A percentile compares a stretch with the other conserved stretches of the same genome.
Evolutionary conservation across 2,329 filamentous ascomycete species (phyloP).

Genomic region (Rhynchosporium graminicola): DNA sequence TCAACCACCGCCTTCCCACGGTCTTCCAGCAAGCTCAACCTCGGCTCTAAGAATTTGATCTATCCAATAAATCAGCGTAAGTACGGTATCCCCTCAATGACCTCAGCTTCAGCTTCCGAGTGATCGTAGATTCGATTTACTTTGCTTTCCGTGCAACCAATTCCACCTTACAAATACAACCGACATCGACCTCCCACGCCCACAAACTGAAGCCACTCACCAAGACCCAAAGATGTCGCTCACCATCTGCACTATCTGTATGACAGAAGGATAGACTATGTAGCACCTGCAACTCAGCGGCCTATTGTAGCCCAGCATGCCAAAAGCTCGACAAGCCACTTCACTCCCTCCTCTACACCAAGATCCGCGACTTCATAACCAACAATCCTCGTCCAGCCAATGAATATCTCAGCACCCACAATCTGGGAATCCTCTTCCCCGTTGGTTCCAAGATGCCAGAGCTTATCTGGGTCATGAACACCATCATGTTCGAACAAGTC

Average conservation of each 20-base stretch:
- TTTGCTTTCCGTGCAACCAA: too few species aligned
- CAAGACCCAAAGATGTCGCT: slow-evolving; percentile 7
- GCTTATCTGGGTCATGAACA: slow-evolving; percentile 13
- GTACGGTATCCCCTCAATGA: too few species aligned
- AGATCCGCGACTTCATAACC: not conserved
- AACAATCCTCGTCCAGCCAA: not conserved
- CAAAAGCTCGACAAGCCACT: slow-evolving; percentile 17
- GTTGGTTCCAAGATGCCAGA: not conserved
- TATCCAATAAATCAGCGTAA: too few species aligned
- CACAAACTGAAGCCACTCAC: too few species aligned
- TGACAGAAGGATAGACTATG: not conserved
- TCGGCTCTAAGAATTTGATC: too few species aligned
- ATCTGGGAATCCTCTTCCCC: slow-evolving; percentile 11
- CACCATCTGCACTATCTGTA: slow-evolving; percentile 12
- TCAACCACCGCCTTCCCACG: too few species aligned
- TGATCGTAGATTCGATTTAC: too few species aligned
- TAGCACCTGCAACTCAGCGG: slow-evolving; percentile 4
- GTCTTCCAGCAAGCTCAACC: too few species aligned
- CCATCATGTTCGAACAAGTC: not conserved
- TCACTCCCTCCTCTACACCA: slow-evolving; percentile 18
- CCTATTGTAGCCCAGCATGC: slow-evolving; percentile 14
- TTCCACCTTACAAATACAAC: too few species aligned
- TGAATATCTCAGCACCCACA: not conserved
- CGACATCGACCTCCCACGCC: too few species aligned
- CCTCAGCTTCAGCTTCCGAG: too few species aligned